Evolutionary conservation across 2,329 filamentous ascomycete species (phyloP).

Genomic region (Aspergillus terreus): DNA sequence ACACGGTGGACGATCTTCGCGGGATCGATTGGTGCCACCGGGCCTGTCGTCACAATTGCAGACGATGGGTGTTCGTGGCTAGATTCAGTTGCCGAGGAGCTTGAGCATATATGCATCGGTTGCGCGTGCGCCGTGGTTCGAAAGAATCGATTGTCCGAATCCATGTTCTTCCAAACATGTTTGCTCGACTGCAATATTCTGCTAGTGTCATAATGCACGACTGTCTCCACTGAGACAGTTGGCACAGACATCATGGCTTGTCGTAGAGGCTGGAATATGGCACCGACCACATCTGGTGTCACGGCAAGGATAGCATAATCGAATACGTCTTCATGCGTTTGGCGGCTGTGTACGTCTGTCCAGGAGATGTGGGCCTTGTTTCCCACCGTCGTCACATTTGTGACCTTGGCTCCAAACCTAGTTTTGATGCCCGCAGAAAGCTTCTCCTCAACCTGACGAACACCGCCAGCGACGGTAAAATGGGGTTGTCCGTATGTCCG

Average conservation of each 20-base stretch:
- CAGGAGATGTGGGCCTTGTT: constrained; percentile 8
- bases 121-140: constrained; percentile 31
- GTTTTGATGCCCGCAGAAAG: constrained; percentile 10
- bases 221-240: not conserved
- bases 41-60: constrained; percentile 52
- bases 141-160: not conserved
- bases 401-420: constrained; percentile 10
- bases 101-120: constrained; percentile 27
- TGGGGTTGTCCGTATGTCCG: constrained; percentile 18
- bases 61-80: constrained; percentile 52
- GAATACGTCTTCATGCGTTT: constrained; percentile 10
- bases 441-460: constrained; percentile 15
- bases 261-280: constrained; percentile 45
- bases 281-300: constrained; percentile 50
- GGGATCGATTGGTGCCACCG: constrained; percentile 38
- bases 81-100: constrained; percentile 45
- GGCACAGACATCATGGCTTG: constrained; percentile 2
- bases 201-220: constrained; percentile 1
- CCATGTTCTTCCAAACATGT: not conserved
- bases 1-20: constrained; percentile 44
- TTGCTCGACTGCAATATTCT: constrained; percentile 5
- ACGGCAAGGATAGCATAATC: constrained; percentile 51
- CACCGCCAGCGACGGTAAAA: constrained; percentile 18
- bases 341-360: constrained; percentile 6
- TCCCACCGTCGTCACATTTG: constrained; percentile 3